Base-by-base conservation (phyloP, 805 yeast genomes). In the Saturnispora hagleri region DNA sequence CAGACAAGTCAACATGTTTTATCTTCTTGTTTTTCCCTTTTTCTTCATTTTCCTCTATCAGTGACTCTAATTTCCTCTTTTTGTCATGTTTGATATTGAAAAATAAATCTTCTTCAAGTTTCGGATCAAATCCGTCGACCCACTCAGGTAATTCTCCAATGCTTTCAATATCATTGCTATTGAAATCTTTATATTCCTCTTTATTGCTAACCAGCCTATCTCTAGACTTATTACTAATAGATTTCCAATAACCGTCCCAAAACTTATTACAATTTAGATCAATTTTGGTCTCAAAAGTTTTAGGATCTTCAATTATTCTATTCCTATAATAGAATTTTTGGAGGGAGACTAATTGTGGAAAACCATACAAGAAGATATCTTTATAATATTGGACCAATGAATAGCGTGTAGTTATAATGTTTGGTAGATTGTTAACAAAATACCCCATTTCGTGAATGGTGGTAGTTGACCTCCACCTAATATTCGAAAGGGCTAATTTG, bases 391-490 rank as follows among this genome's bases (percentile, higher is more conserved):
- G 64, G 0, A 81, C 79, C 24, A 74, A 72, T 0, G 80, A 75
- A 60, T 72, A 77, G 28, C 66, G 61, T 22, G 65, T 62, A 12
- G 69, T 65, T 48, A 74, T 75, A 0, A 60, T 51, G 3, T 62
- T 62, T 0, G 83, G 79, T 9, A 82, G 58, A 4, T 74, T 74
- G 1, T 63, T 31, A 3, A 82, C 69, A 58, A 68, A 81, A 53
- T 76, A 81, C 31, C 73, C 73, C 86, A 84, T 82, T 62, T 84
- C 89, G 62, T 84, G 89, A 20, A 80, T 64, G 3, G 76, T 68
- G 1, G 86, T 72, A 1, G 74, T 72, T 0, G 80, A 72, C 59
- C 80, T 69, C 89, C 89, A 84, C 36, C 76, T 64, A 3, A 73
- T 64, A 60, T 81, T 79, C 2, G 63, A 55, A 33, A 83, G 60